These are phyloP conservation scores for Solidago caesia DNA, from an alignment of 129 eudicot genomes.

Conservation along the genomic window DNA sequence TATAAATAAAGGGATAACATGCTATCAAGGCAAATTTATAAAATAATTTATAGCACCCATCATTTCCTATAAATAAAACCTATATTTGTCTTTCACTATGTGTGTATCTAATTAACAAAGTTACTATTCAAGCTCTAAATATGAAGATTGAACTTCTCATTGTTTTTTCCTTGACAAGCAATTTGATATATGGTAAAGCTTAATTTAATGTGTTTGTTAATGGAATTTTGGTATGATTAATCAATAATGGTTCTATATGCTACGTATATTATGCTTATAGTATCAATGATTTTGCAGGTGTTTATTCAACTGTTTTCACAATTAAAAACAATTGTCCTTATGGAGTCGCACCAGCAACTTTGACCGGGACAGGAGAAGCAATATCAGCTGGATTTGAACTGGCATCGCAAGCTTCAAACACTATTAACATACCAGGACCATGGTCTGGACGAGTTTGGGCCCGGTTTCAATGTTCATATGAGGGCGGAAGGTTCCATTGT, in stretches of 20 bases:
- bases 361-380: background rate
- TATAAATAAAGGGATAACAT: too few relatives aligned
- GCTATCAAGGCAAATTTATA: too few relatives aligned
- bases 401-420: constrained; percentile 20
- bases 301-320: background rate
- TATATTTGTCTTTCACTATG: background rate
- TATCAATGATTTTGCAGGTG: background rate
- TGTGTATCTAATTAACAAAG: background rate
- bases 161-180: background rate
- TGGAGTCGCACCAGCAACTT: background rate
- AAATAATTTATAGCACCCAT: too few relatives aligned
- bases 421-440: constrained; percentile 22
- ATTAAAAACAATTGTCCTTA: background rate
- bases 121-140: background rate
- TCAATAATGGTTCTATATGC: too few relatives aligned
- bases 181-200: background rate
- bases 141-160: background rate
- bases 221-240: background rate
- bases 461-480: constrained; percentile 35
- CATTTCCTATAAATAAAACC: background rate
- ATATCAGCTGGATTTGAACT: constrained; percentile 30
- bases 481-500: constrained; percentile 24
- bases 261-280: background rate
- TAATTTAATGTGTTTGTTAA: too few relatives aligned
- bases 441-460: constrained; percentile 68